These are phyloP conservation scores for Clarireedia hainanense DNA, from an alignment of 2,329 filamentous ascomycete species.

Conservation along the genomic window DNA sequence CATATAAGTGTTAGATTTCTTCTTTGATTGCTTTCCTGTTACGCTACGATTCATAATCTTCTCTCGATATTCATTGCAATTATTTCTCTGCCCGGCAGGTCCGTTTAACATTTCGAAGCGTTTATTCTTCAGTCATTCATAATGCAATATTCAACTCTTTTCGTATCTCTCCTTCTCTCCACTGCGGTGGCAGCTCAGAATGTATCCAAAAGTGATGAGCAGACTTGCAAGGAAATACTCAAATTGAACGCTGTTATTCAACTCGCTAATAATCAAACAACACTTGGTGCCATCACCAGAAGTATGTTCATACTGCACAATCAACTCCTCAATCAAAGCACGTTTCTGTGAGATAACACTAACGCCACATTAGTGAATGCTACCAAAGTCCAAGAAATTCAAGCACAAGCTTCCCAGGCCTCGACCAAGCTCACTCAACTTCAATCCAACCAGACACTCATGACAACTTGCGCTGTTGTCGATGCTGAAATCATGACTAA, in stretches of 20 bases:
- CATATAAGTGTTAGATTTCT: slow-evolving; percentile 3
- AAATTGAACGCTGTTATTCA: slow-evolving; percentile 27
- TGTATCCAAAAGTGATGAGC: slow-evolving; percentile 25
- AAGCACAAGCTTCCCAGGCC: slow-evolving; percentile 31
- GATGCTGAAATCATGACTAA: slow-evolving; percentile 19
- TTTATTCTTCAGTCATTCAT: slow-evolving; percentile 5
- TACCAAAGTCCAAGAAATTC: slow-evolving; percentile 31
- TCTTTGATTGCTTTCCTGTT: background rate
- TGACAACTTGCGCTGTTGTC: slow-evolving; percentile 29
- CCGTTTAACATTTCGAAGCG: slow-evolving; percentile 1
- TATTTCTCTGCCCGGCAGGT: background rate
- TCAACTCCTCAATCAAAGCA: background rate
- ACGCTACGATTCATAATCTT: background rate
- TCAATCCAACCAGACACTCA: slow-evolving; percentile 32
- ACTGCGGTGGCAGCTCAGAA: slow-evolving; percentile 26
- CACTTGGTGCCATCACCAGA: slow-evolving; percentile 28
- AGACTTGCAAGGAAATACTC: slow-evolving; percentile 30
- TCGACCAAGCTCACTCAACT: slow-evolving; percentile 28
- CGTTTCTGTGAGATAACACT: background rate
- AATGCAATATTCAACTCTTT: slow-evolving; percentile 18
- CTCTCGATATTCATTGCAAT: background rate
- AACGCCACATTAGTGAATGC: slow-evolving; percentile 24
- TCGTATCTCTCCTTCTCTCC: slow-evolving; percentile 19
- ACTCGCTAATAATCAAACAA: slow-evolving; percentile 32
- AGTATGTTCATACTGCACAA: slow-evolving; percentile 2